These are phyloP conservation scores for Vanrija humicola DNA, from an alignment of 1,284 basidiomycete species.

Conservation along the genomic window DNA sequence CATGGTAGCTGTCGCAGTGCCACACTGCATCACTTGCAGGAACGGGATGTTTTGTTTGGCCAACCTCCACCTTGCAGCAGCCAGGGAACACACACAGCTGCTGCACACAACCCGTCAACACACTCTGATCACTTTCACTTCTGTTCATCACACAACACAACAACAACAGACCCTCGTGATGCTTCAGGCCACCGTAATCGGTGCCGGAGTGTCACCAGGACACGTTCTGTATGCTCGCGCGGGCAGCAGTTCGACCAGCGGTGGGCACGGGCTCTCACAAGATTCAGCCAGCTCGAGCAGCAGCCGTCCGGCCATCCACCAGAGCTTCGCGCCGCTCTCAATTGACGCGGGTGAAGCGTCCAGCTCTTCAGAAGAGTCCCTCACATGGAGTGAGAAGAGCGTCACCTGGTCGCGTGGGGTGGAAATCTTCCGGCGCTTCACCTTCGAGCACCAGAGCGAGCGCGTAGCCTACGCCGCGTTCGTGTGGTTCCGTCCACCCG, in stretches of 20 bases:
- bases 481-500: constrained; percentile 45
- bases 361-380: constrained; percentile 49
- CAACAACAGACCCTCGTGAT: neutral
- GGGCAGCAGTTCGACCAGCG: constrained; percentile 3
- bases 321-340: too few species aligned
- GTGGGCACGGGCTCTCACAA: neutral
- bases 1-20: neutral
- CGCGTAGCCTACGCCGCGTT: constrained; percentile 71
- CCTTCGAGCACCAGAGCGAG: constrained; percentile 65
- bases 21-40: neutral
- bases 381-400: constrained; percentile 67
- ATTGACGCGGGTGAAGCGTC: neutral
- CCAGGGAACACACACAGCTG: neutral
- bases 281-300: too few species aligned
- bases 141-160: neutral
- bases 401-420: constrained; percentile 68
- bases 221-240: constrained; percentile 17
- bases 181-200: constrained; percentile 27
- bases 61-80: neutral
- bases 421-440: constrained; percentile 68
- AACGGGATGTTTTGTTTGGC: neutral
- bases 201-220: constrained; percentile 28
- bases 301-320: too few species aligned
- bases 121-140: neutral
- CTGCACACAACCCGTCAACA: constrained; percentile 1